phyloP scores from a whole-genome alignment of 495 filamentous ascomycete genomes.

The Xylaria venustula region DNA sequence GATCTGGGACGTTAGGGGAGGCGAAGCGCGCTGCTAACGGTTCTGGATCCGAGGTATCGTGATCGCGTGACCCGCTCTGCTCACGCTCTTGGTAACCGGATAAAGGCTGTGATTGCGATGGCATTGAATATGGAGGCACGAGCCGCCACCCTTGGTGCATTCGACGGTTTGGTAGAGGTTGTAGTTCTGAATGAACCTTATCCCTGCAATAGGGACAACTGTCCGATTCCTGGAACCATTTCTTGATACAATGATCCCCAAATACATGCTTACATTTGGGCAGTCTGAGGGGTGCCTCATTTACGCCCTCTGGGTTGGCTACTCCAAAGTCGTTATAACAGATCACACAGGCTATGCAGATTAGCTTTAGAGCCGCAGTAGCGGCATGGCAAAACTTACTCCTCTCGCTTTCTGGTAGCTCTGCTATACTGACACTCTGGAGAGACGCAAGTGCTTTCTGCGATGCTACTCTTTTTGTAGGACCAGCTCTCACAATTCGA shows the following conservation, averaged over 20 bases:
- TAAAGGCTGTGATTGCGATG: slow-evolving; percentile 4
- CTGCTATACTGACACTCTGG: slow-evolving; percentile 40
- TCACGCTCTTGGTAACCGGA: slow-evolving; percentile 13
- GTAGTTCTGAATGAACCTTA: slow-evolving; percentile 51
- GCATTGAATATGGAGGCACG: slow-evolving; percentile 21
- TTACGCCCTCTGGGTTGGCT: slow-evolving; percentile 49
- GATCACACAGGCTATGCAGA: slow-evolving; percentile 49
- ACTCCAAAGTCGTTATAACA: slow-evolving; percentile 58
- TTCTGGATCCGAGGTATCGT: slow-evolving; percentile 1
- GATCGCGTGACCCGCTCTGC: slow-evolving; percentile 1
- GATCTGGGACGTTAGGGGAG: background rate
- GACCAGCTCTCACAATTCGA: slow-evolving; percentile 38
- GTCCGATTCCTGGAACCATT: slow-evolving; percentile 58
- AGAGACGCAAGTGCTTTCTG: slow-evolving; percentile 45
- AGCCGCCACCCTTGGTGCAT: slow-evolving; percentile 20
- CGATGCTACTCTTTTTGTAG: slow-evolving; percentile 44
- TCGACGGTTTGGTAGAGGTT: slow-evolving; percentile 15
- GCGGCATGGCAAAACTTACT: slow-evolving; percentile 36
- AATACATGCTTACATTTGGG: slow-evolving; percentile 60
- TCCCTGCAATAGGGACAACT: slow-evolving; percentile 59
- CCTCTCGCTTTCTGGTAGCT: slow-evolving; percentile 43
- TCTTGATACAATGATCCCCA: slow-evolving; percentile 59
- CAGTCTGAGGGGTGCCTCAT: slow-evolving; percentile 49
- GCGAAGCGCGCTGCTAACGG: background rate
- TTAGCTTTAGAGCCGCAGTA: background rate